These are phyloP conservation scores for Haematococcus sp. DNA, from an alignment of 139 green algal genomes.

Conservation along the genomic window DNA sequence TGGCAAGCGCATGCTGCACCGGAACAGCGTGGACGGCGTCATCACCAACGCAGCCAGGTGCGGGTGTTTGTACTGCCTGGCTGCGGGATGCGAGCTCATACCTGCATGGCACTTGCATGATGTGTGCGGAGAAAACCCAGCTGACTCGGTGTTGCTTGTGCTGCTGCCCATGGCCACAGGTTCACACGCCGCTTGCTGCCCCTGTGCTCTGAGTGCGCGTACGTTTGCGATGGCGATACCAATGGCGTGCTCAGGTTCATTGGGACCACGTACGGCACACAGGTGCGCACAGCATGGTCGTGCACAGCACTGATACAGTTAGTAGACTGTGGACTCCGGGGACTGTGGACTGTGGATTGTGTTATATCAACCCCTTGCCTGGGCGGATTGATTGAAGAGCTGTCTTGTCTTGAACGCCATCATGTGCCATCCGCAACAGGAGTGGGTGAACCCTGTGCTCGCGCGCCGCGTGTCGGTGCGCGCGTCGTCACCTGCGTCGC, in stretches of 20 bases:
- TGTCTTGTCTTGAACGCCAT: too few species aligned
- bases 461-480: conserved; percentile 52
- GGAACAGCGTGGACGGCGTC: neutral
- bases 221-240: conserved; percentile 73
- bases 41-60: neutral
- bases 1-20: neutral
- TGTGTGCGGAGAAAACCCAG: too few species aligned
- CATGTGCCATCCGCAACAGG: too few species aligned
- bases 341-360: too few species aligned
- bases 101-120: too few species aligned
- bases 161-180: neutral
- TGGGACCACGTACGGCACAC: conserved; percentile 34
- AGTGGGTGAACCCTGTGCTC: conserved; percentile 79
- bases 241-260: conserved; percentile 65
- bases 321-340: neutral
- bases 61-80: neutral
- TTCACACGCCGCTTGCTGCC: conserved; percentile 3
- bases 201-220: conserved; percentile 57
- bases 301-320: neutral
- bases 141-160: neutral
- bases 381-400: too few species aligned
- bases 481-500: conserved; percentile 59
- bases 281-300: conserved; percentile 7
- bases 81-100: neutral
- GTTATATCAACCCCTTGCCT: too few species aligned